Conservation (phyloP, 805 yeast species). For the Candida broadrunensis region DNA sequence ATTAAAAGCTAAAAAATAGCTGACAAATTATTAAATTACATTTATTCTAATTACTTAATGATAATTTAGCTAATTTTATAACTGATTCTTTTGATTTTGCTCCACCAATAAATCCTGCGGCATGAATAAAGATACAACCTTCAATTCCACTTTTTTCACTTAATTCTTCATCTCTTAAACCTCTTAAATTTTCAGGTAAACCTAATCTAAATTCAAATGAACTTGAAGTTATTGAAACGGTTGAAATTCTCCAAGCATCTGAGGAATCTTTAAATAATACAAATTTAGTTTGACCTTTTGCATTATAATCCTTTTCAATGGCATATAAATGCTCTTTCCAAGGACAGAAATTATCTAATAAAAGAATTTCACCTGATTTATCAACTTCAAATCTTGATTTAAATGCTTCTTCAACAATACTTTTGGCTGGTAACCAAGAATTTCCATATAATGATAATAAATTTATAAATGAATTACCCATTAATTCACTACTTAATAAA, state of each 20-base stretch:
- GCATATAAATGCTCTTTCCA: slow-evolving; percentile 92
- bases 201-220: slow-evolving; percentile 85
- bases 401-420: slow-evolving; percentile 71
- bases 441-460: slow-evolving; percentile 69
- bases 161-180: slow-evolving; percentile 86
- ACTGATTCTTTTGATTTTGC: slow-evolving; percentile 78
- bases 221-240: slow-evolving; percentile 77
- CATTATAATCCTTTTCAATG: slow-evolving; percentile 60
- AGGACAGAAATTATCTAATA: slow-evolving; percentile 76
- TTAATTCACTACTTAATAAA: slow-evolving; percentile 66
- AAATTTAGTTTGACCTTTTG: slow-evolving; percentile 60
- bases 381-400: slow-evolving; percentile 58
- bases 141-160: slow-evolving; percentile 73
- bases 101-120: slow-evolving; percentile 97
- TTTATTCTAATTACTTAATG: no score
- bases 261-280: slow-evolving; percentile 79
- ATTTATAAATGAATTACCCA: slow-evolving; percentile 77
- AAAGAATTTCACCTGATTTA: slow-evolving; percentile 66
- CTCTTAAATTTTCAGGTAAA: slow-evolving; percentile 90
- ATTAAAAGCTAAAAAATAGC: no score
- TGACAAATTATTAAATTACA: no score
- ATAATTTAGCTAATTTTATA: slow-evolving; percentile 59
- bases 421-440: slow-evolving; percentile 90
- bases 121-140: slow-evolving; percentile 90
- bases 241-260: slow-evolving; percentile 79